Base-by-base conservation (phyloP, 2,329 filamentous ascomycete genomes). In the Aspergillus nomiae region DNA sequence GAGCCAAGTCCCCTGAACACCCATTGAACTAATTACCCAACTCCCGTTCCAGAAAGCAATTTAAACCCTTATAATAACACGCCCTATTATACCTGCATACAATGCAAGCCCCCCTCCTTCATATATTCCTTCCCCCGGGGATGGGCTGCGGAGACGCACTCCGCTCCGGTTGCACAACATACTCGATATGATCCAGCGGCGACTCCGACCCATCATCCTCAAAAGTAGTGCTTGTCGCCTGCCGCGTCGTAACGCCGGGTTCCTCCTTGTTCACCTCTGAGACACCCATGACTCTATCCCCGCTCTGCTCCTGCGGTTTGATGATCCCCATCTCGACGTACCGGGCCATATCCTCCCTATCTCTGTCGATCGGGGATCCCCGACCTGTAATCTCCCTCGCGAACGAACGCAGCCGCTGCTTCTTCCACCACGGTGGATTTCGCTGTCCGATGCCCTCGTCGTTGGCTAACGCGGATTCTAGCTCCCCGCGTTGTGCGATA, bases 401-500 rank as follows among this genome's bases (percentile, higher is more conserved):
- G 14, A 67, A 59, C 5, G 59, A 28, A 3, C 51, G 61, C 24
- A 48, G 46, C 8, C 61, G 57, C 1, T 45, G 53, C 21, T 61
- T 62, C 19, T 58, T 58, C 66, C 66, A 66, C 62, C 64, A 67
- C 26, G 41, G 59, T n/a, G 59, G 58, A 24, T 46, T 60, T 43
- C 57, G 54, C n/a, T 58, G 50, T 2, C 45, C 62, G 14, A 61
- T 54, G 8, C 58, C 64, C 24, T 56, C 51, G 10, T 60, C 54
- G 24, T 30, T 34, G 2, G 66, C 66, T 12, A 63, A 41, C 5
- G 58, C 66, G 1, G 48, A 19, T 24, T 66, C 36, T 24, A 66
- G 56, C 4, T 64, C 64, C 30, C 38, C 83, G 56, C 90, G 84
- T 74, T 90, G 88, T 34, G 83, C 80, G 38, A 90, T 85, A n/a